Conservation (phyloP, 2,329 filamentous ascomycete genomes). For the Gaeumannomyces tritici region DNA sequence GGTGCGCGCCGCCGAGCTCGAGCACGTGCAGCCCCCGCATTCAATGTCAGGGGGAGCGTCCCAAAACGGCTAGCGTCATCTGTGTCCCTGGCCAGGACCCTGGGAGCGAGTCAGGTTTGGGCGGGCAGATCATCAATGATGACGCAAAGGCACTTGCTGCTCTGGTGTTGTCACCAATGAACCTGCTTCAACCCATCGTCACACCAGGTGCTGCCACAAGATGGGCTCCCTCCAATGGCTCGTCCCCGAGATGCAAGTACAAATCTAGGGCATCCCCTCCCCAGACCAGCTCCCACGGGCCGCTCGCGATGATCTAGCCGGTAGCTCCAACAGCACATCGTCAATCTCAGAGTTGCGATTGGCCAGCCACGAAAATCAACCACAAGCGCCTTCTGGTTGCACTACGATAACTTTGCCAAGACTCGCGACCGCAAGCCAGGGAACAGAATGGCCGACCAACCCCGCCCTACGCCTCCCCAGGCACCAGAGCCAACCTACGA, state of each 20-base stretch:
- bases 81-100: neutral
- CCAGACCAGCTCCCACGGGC: no score
- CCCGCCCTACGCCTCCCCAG: neutral
- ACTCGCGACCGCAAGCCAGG: neutral
- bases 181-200: neutral
- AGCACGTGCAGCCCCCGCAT: neutral
- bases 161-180: neutral
- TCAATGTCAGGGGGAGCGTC: neutral
- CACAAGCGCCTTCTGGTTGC: neutral
- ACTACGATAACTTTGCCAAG: neutral
- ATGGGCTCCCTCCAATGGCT: no score
- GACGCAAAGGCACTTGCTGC: neutral
- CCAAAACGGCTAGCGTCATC: neutral
- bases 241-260: neutral
- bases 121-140: neutral
- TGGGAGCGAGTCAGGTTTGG: neutral
- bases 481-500: neutral
- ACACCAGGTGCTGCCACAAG: no score
- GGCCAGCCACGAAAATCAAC: neutral
- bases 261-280: neutral
- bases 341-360: neutral
- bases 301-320: neutral
- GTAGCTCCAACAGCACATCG: neutral
- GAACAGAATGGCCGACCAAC: neutral
- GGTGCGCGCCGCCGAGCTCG: no score